Conservation (phyloP, 345 rosid genomes). For the Rubroshorea leprosula region DNA sequence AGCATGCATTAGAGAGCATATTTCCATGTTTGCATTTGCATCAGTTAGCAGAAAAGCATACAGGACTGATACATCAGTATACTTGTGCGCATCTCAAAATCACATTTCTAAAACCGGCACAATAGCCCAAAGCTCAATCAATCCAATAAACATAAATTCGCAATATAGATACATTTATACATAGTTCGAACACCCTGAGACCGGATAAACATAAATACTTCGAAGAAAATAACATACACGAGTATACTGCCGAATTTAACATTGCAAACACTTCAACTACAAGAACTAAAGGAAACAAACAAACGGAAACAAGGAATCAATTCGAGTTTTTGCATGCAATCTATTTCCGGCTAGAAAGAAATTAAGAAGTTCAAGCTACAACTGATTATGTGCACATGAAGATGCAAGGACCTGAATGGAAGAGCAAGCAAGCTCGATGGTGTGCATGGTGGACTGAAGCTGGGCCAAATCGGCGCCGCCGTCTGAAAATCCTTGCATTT, state of each 20-base stretch:
- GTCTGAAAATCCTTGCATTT: constrained; percentile 46
- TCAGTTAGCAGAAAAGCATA: background rate
- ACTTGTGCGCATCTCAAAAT: background rate
- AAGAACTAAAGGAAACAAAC: background rate
- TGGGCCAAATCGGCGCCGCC: constrained; percentile 54
- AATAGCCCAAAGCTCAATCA: background rate
- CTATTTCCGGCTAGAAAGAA: background rate
- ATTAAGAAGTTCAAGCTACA: background rate
- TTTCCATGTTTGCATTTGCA: background rate
- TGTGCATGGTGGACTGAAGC: constrained; percentile 81
- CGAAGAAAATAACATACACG: background rate
- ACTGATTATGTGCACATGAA: background rate
- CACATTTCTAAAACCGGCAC: background rate
- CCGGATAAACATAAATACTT: background rate
- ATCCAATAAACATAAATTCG: background rate
- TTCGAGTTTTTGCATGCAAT: background rate
- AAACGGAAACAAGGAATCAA: too few relatives aligned
- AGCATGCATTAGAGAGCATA: background rate
- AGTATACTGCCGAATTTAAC: background rate
- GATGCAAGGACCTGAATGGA: constrained; percentile 63
- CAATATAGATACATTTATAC: too few relatives aligned
- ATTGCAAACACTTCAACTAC: background rate
- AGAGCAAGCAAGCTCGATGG: constrained; percentile 93
- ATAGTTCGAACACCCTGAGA: background rate
- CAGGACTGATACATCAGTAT: too few relatives aligned